Evolutionary conservation across 2,329 filamentous ascomycete genomes (phyloP).

Genomic region (Botrytis aclada): DNA sequence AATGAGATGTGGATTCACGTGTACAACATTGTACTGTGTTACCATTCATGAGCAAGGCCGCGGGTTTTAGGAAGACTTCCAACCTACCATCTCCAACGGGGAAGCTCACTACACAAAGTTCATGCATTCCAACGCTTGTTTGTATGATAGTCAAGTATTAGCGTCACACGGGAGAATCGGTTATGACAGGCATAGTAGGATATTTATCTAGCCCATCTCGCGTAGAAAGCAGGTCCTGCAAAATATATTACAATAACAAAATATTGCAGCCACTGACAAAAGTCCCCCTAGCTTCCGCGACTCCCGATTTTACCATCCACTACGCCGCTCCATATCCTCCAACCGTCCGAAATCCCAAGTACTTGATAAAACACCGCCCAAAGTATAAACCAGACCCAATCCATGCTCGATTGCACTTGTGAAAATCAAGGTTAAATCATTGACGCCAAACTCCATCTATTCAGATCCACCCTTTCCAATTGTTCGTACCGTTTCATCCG

Average conservation of each 20-base stretch:
- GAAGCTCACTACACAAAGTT: background rate
- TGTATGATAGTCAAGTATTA: background rate
- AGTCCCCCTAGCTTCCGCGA: background rate
- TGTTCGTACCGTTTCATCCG: background rate
- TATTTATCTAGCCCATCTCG: background rate
- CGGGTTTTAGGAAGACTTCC: background rate
- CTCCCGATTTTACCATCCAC: background rate
- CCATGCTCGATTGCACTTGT: background rate
- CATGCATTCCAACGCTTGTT: background rate
- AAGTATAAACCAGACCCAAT: constrained; percentile 1
- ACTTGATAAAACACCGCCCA: background rate
- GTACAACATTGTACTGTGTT: background rate
- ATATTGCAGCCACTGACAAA: background rate
- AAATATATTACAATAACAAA: background rate
- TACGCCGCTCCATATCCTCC: background rate
- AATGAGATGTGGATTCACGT: background rate
- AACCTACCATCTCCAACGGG: background rate
- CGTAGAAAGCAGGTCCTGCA: background rate
- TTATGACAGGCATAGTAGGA: background rate
- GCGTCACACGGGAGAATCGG: background rate
- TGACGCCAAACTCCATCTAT: constrained; percentile 9
- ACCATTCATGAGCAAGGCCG: background rate
- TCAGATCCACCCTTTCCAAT: constrained; percentile 12
- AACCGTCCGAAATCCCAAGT: background rate
- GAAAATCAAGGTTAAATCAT: background rate